phyloP scores from a whole-genome alignment of 805 yeast genomes.

The Candida easanensis region DNA sequence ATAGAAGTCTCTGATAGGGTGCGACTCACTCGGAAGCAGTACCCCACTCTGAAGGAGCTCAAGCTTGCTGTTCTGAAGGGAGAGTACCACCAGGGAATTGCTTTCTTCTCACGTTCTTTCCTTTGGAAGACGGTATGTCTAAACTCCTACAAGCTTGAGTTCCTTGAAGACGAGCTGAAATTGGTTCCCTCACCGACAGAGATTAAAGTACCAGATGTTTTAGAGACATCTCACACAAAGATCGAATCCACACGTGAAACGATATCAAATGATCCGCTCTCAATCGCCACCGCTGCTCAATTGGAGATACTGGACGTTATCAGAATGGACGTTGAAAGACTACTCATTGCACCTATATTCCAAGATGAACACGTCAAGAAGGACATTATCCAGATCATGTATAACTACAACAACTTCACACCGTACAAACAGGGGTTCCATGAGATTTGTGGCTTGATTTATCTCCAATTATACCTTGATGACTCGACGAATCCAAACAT shows the following conservation, averaged over 20 bases:
- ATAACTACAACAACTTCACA: conserved; percentile 24
- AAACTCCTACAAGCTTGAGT: conserved; percentile 20
- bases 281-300: conserved; percentile 1
- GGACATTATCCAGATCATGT: conserved; percentile 25
- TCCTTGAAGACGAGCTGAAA: conserved; percentile 19
- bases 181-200: conserved; percentile 10
- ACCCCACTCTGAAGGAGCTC: conserved; percentile 19
- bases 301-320: conserved; percentile 23
- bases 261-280: conserved; percentile 11
- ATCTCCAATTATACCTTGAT: conserved; percentile 38
- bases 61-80: conserved; percentile 24
- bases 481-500: conserved; percentile 19
- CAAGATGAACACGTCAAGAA: conserved; percentile 9
- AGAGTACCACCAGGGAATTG: conserved; percentile 16
- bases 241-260: conserved; percentile 2
- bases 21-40: conserved; percentile 18
- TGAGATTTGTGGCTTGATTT: conserved; percentile 48
- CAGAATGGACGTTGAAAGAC: conserved; percentile 26
- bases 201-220: background rate
- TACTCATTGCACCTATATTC: conserved; percentile 27
- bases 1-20: conserved; percentile 14
- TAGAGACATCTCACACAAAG: conserved; percentile 6
- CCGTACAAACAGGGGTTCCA: conserved; percentile 50
- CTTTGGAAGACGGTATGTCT: conserved; percentile 25
- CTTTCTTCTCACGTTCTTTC: conserved; percentile 21